These are phyloP conservation scores for Clarireedia hainanense DNA, from an alignment of 2,329 filamentous ascomycete species.

Conservation along the genomic window DNA sequence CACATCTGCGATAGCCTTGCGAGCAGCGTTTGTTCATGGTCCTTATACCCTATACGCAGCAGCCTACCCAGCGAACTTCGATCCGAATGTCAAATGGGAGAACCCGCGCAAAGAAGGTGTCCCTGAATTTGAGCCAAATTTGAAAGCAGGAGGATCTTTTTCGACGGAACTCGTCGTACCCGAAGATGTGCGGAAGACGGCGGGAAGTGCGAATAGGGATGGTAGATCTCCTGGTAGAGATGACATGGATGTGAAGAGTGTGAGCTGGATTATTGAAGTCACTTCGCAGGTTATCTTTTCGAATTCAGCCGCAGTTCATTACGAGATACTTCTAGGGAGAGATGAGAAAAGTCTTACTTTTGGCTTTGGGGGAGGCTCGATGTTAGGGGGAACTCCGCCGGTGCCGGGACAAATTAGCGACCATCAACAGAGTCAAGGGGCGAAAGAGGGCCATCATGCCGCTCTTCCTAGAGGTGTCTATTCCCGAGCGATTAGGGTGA, in stretches of 20 bases:
- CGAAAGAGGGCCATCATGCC: conserved; percentile 50
- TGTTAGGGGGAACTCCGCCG: conserved; percentile 34
- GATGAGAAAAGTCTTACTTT: conserved; percentile 77
- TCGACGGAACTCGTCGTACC: conserved; percentile 73
- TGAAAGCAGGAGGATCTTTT: conserved; percentile 90
- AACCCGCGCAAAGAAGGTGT: conserved; percentile 63
- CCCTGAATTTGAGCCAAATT: conserved; percentile 90
- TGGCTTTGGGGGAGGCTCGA: conserved; percentile 32
- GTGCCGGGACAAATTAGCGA: conserved; percentile 68
- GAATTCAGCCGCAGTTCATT: conserved; percentile 75
- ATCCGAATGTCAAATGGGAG: conserved; percentile 72
- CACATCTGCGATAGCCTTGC: conserved; percentile 79
- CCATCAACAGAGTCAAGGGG: conserved; percentile 56
- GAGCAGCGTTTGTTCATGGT: conserved; percentile 92
- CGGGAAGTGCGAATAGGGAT: conserved; percentile 40
- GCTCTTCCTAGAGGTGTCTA: conserved; percentile 70
- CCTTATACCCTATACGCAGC: conserved; percentile 87
- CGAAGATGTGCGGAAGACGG: conserved; percentile 63
- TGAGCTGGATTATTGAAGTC: conserved; percentile 86
- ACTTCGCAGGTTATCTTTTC: conserved; percentile 93
- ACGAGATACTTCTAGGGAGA: conserved; percentile 76
- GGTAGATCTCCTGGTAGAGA: conserved; percentile 31
- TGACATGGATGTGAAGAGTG: conserved; percentile 43
- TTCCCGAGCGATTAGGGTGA: conserved; percentile 69
- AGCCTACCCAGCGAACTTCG: conserved; percentile 75